phyloP scores from a whole-genome alignment of 2,329 filamentous ascomycete species.

The Botrytis sinoallii region DNA sequence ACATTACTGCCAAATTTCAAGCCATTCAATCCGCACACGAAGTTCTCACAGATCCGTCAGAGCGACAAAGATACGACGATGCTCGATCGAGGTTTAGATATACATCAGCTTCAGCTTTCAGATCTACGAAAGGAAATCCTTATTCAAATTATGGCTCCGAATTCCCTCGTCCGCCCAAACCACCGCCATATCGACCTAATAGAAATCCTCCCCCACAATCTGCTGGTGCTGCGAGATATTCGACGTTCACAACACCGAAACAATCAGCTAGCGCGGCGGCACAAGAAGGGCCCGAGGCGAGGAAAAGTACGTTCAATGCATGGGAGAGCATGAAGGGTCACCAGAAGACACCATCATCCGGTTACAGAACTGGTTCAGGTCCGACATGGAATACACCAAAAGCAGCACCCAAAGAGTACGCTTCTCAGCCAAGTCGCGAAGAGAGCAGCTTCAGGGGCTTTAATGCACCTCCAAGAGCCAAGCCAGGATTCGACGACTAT shows the following conservation, averaged over 20 bases:
- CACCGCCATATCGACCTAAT: constrained; percentile 29
- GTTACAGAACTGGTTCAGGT: constrained; percentile 21
- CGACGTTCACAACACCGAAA: constrained; percentile 34
- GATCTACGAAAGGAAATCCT: constrained; percentile 36
- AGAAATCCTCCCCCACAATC: constrained; percentile 31
- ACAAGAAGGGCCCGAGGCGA: constrained; percentile 35
- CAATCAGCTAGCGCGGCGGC: constrained; percentile 30
- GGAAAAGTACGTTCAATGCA: constrained; percentile 35
- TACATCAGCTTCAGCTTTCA: constrained; percentile 23
- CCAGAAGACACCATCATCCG: constrained; percentile 12
- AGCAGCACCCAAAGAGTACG: constrained; percentile 28
- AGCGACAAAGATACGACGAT: constrained; percentile 38
- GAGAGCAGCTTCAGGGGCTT: constrained; percentile 26
- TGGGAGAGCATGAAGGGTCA: constrained; percentile 36
- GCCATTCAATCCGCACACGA: constrained; percentile 69
- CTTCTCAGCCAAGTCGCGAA: constrained; percentile 29
- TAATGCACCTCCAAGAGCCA: constrained; percentile 24
- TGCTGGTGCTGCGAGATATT: constrained; percentile 35
- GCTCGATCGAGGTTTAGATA: constrained; percentile 30
- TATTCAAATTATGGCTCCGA: constrained; percentile 35
- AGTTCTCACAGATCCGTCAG: constrained; percentile 48
- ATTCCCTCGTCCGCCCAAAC: constrained; percentile 36
- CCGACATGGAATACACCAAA: constrained; percentile 27
- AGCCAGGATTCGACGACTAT: constrained; percentile 29
- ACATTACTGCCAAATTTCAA: constrained; percentile 67